phyloP scores from a whole-genome alignment of 2,329 filamentous ascomycete species.

The Pyricularia pennisetigena region DNA sequence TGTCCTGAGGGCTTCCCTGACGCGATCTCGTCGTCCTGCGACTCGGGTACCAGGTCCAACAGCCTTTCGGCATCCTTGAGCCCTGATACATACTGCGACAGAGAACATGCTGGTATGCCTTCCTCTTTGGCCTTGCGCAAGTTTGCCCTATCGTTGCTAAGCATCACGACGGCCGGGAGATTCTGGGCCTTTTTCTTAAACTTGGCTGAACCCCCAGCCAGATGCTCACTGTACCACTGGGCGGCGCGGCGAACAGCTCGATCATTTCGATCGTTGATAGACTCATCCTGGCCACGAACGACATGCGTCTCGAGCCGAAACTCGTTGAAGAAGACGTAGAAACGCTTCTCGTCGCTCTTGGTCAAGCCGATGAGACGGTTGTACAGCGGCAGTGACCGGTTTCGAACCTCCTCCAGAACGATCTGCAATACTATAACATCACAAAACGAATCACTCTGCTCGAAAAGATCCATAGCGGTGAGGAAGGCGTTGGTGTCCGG shows the following conservation, averaged over 20 bases:
- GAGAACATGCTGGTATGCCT: conserved; percentile 56
- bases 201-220: conserved; percentile 24
- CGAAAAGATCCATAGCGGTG: conserved; percentile 94
- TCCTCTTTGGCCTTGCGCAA: conserved; percentile 72
- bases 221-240: conserved; percentile 82
- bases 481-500: conserved; percentile 95
- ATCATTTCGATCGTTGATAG: conserved; percentile 94
- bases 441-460: conserved; percentile 83
- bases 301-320: conserved; percentile 91
- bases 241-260: conserved; percentile 79
- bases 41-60: conserved; percentile 86
- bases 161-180: conserved; percentile 75
- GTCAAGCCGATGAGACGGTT: conserved; percentile 85
- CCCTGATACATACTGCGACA: conserved; percentile 70
- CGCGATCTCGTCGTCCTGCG: conserved; percentile 55
- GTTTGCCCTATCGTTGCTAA: conserved; percentile 88
- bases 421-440: conserved; percentile 97
- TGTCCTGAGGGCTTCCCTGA: conserved; percentile 56
- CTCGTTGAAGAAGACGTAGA: conserved; percentile 99
- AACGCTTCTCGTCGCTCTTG: conserved; percentile 92
- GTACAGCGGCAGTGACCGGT: conserved; percentile 87
- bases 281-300: conserved; percentile 52
- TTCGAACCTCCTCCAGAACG: conserved; percentile 90
- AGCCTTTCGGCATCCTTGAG: conserved; percentile 77
- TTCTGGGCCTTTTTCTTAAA: background rate